Base-by-base conservation (phyloP, 352 stramenopile genomes). In the Phytophthora aleatoria region DNA sequence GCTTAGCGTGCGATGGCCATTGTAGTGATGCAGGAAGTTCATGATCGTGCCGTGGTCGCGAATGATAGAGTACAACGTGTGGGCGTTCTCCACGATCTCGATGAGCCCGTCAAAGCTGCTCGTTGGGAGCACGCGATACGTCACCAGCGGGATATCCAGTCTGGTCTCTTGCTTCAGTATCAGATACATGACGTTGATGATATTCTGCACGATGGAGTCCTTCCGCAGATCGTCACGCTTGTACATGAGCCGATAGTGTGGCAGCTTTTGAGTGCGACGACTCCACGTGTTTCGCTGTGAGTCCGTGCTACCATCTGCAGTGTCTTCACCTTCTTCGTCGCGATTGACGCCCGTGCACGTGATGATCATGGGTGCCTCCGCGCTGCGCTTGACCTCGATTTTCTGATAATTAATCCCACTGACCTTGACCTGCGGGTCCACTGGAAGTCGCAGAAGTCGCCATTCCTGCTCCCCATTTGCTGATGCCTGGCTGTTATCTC, bases 101-200 rank as follows among this genome's bases (percentile, higher is more conserved):
- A 95, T 94, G 9, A 95, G 65, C 0, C 87, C 87, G 54, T 94
- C 87, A 57, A 93, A 94, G 59, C 78, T 91, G 62, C 83, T 92
- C 6, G 87, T 94, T 7, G 87, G 87, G 3, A 94, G 73, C 28
- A 95, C 87, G n/a, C 87, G 87, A 69, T 95, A 95, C 12, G 87
- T 95, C 48, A 94, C 84, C 5, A 95, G 60, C 11, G 85, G 85
- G 55, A 92, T 92, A 55, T 94, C 85, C 10, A 92, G 63, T 3
- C 78, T 76, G 3, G 85, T 94, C 65, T 95, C 87, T 42, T 91
- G 74, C 68, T 95, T 92, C 44, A 95, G 70, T 57, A 95, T 93
- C 50, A 87, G 51, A 64, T 95, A 94, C 87, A 95, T 95, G 59
- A 95, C 82, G 66, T 92, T 92, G 67, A 95, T 95, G 58, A 94